Conservation (phyloP, 208 protist genomes). For the Phytomonas sp. region DNA sequence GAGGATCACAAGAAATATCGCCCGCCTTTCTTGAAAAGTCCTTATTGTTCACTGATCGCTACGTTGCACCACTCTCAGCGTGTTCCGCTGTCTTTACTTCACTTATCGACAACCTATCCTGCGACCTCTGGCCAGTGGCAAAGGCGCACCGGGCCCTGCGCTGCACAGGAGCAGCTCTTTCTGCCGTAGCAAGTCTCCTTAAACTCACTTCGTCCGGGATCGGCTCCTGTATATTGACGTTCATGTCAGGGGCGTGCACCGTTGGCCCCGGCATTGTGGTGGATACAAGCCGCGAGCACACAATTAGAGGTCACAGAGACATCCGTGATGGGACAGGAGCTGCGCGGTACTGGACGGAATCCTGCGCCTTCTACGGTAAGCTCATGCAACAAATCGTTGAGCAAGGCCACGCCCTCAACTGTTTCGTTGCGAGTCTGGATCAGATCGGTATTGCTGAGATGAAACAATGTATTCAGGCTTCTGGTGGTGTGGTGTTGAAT, state of each 20-base stretch:
- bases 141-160: constrained; percentile 89
- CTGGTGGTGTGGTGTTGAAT: constrained; percentile 93
- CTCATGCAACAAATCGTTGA: constrained; percentile 91
- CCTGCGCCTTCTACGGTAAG: constrained; percentile 90
- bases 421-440: constrained; percentile 96
- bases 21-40: constrained; percentile 29
- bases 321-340: constrained; percentile 84
- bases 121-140: constrained; percentile 94
- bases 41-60: constrained; percentile 17
- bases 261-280: constrained; percentile 93
- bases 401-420: constrained; percentile 94
- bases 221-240: constrained; percentile 93
- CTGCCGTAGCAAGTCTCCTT: constrained; percentile 92
- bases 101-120: constrained; percentile 92
- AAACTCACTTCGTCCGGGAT: constrained; percentile 83
- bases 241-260: constrained; percentile 95
- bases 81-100: constrained; percentile 57
- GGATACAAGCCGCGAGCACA: constrained; percentile 84
- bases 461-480: constrained; percentile 87
- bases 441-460: constrained; percentile 97
- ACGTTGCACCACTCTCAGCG: constrained; percentile 71
- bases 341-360: constrained; percentile 64
- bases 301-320: constrained; percentile 96
- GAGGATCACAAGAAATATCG: constrained; percentile 69
- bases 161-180: constrained; percentile 96